Percentiles rank a stretch among this genome's conserved stretches.
phyloP scores from a whole-genome alignment of 2,329 filamentous ascomycete species.

The Polychaeton citri region DNA sequence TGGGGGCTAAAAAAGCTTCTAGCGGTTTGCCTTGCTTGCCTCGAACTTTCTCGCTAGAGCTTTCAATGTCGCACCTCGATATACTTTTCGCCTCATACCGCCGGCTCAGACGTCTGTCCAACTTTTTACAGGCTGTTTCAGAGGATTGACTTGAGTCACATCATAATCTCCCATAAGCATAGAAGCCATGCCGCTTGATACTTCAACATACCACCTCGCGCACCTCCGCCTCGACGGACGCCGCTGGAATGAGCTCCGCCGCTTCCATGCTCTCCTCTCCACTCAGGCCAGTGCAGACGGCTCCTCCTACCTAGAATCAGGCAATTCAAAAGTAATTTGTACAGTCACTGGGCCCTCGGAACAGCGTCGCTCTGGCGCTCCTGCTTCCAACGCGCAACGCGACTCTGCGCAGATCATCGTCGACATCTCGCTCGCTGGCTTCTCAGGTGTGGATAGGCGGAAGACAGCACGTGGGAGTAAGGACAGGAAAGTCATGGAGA shows the following conservation, averaged over 20 bases:
- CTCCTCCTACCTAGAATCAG: constrained; percentile 88
- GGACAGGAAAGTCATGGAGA: constrained; percentile 67
- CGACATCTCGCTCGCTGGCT: constrained; percentile 74
- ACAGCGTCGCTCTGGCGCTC: constrained; percentile 36
- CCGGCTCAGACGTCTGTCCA: too few relatives aligned
- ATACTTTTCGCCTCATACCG: too few relatives aligned
- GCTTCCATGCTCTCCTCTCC: constrained; percentile 75
- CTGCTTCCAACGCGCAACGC: constrained; percentile 30
- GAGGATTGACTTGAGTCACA: too few relatives aligned
- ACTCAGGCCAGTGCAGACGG: constrained; percentile 89
- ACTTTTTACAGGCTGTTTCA: too few relatives aligned
- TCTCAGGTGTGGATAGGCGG: constrained; percentile 76
- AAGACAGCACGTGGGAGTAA: constrained; percentile 63
- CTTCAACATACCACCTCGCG: constrained; percentile 77
- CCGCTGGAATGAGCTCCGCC: constrained; percentile 92
- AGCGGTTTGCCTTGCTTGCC: too few relatives aligned
- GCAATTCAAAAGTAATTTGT: constrained; percentile 94
- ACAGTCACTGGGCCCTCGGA: constrained; percentile 79
- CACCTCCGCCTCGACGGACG: constrained; percentile 57
- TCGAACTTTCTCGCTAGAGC: too few relatives aligned
- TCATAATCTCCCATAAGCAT: constrained; percentile 2
- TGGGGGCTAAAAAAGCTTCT: too few relatives aligned
- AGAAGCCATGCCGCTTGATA: constrained; percentile 78
- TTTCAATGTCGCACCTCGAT: too few relatives aligned
- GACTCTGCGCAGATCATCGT: constrained; percentile 60